Evolutionary conservation across 495 filamentous ascomycete species (phyloP), one percentile per base, ranked within the genome.

Genomic region (Viridothelium virens): DNA sequence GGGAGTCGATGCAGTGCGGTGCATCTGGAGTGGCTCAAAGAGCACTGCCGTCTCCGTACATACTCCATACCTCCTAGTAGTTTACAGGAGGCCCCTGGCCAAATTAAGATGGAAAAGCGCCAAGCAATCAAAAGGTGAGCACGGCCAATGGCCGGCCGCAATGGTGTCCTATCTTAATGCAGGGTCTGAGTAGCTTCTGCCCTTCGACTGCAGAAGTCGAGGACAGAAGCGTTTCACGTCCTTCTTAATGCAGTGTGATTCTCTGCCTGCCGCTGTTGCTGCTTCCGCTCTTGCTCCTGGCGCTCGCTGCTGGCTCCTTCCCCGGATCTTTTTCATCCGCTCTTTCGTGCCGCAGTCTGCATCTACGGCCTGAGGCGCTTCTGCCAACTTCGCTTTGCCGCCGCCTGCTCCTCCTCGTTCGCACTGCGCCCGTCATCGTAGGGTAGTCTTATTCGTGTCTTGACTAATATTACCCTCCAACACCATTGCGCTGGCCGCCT

Each of bases 191-290:
- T 33, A 59, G n/a, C 18, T 36, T 59, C 53, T 59, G 53, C 53
- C 18, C 53, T 10, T 59, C 18, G 6, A 53, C 48, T 31, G 53
- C 53, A 36, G 25, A 53, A 25, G 12, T 11, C 11, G 53, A 59
- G 25, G 36, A 59, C n/a, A 59, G 53, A 59, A n/a, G 53, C 53
- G 53, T 59, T 59, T 59, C 53, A 59, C 53, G 25, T 59, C 53
- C 53, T 2, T 59, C 53, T 59, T 11, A 36, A 59, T 59, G 53
- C 53, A 59, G 53, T 59, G 53, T 59, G 53, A 59, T 59, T 59
- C 53, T 59, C 11, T 36, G 48, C n/a, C 11, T 36, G 53, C 25
- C 36, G 6, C 53, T 25, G 25, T 25, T 25, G 25, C 25, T 25
- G 25, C 25, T 25, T 25, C 25, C 25, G 25, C 25, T 25, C 25